These are phyloP conservation scores for Lomentospora prolificans DNA, from an alignment of 2,329 filamentous ascomycete genomes.

Conservation along the genomic window DNA sequence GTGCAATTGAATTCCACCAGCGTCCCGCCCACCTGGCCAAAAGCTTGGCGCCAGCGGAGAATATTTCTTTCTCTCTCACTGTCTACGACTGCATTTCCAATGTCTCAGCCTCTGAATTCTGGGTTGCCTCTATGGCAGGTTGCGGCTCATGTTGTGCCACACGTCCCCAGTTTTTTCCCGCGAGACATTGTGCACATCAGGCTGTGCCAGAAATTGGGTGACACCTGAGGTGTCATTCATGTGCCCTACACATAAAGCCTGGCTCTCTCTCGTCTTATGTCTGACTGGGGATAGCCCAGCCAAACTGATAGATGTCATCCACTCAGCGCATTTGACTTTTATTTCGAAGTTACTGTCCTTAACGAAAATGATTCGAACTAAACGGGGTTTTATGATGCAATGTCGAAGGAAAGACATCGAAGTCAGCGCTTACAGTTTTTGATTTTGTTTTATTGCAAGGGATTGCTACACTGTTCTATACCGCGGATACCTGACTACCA, in stretches of 20 bases:
- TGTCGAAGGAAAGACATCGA: neutral
- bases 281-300: neutral
- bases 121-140: neutral
- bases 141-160: neutral
- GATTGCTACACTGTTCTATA: slow-evolving; percentile 1
- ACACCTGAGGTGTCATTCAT: neutral
- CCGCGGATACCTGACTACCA: slow-evolving; percentile 5
- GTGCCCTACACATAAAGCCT: too few species aligned
- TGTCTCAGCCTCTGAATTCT: neutral
- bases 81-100: neutral
- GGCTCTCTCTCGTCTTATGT: neutral
- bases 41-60: neutral
- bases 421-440: neutral
- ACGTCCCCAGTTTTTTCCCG: neutral
- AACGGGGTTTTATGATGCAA: slow-evolving; percentile 1
- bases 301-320: neutral
- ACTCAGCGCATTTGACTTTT: neutral
- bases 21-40: too few species aligned
- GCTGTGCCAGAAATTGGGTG: too few species aligned
- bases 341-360: neutral
- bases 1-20: neutral
- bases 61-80: neutral
- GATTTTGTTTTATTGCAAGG: neutral
- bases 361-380: neutral
- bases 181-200: too few species aligned